A percentile compares a stretch with the other conserved stretches of the same genome.
Conservation (phyloP, 2,329 filamentous ascomycete species). For the Ophiostoma quercus region DNA sequence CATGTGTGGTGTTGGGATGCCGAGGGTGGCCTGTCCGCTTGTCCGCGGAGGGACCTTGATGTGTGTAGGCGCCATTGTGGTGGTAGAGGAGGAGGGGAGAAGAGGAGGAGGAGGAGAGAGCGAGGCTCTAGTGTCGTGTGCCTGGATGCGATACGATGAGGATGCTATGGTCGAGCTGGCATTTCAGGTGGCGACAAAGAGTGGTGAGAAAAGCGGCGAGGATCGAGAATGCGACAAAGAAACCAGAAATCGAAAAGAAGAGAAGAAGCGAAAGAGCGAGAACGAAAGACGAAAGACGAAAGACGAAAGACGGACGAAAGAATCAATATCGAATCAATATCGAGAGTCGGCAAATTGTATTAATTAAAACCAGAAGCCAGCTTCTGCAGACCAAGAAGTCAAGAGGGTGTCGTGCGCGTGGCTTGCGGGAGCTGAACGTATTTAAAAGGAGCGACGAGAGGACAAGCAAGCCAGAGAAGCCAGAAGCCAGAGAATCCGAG, state of each 20-base stretch:
- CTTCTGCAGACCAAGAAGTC: slow-evolving; percentile 17
- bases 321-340: neutral
- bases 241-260: neutral
- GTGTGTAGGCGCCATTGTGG: slow-evolving; percentile 47
- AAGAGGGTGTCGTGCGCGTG: slow-evolving; percentile 11
- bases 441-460: neutral
- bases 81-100: neutral
- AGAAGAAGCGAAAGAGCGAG: neutral
- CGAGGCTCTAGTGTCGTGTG: neutral
- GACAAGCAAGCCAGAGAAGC: neutral
- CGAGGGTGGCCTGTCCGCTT: slow-evolving; percentile 32
- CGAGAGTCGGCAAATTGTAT: slow-evolving; percentile 3
- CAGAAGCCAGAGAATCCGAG: neutral
- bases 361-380: slow-evolving; percentile 20
- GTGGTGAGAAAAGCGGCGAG: neutral
- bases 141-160: neutral
- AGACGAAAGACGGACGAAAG: neutral
- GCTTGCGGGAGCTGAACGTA: slow-evolving; percentile 15
- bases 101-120: neutral
- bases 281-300: slow-evolving; percentile 9
- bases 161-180: slow-evolving; percentile 2
- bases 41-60: slow-evolving; percentile 43
- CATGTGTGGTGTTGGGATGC: slow-evolving; percentile 56
- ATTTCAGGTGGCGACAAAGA: neutral
- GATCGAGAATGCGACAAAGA: neutral